Evolutionary conservation across 768 basidiomycete genomes (phyloP).

Genomic region (Lentinula detonsa): DNA sequence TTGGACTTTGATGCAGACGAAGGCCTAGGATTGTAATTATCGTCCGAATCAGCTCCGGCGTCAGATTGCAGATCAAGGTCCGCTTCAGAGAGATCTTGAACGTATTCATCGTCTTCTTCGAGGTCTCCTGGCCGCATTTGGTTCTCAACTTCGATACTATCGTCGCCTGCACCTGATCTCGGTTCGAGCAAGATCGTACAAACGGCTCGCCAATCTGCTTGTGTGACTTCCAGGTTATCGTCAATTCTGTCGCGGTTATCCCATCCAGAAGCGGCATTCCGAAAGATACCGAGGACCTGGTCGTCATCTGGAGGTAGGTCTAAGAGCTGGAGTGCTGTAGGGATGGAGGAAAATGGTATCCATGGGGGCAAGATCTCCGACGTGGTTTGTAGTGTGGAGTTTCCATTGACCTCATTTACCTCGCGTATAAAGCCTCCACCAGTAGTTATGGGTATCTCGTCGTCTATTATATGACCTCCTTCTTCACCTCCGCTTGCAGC

Average conservation of each 20-base stretch:
- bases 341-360: slow-evolving; percentile 53
- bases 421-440: neutral
- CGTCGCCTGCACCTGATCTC: slow-evolving; percentile 17
- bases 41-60: slow-evolving; percentile 17
- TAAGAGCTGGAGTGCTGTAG: slow-evolving; percentile 55
- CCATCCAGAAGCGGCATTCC: slow-evolving; percentile 76
- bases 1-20: too few species aligned
- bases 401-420: neutral
- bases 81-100: neutral
- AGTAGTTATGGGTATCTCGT: neutral
- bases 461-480: slow-evolving; percentile 24
- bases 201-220: slow-evolving; percentile 75
- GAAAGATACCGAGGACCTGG: slow-evolving; percentile 67
- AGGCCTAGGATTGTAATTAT: slow-evolving; percentile 17
- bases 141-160: neutral
- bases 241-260: slow-evolving; percentile 11
- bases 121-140: neutral
- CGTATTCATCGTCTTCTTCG: neutral
- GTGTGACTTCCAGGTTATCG: slow-evolving; percentile 36
- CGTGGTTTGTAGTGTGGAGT: slow-evolving; percentile 4
- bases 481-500: slow-evolving; percentile 12
- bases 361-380: slow-evolving; percentile 15
- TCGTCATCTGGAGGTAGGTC: slow-evolving; percentile 68
- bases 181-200: slow-evolving; percentile 68
- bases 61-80: neutral